phyloP scores from a whole-genome alignment of 2,329 filamentous ascomycete species.

The Stenocarpella maydis region DNA sequence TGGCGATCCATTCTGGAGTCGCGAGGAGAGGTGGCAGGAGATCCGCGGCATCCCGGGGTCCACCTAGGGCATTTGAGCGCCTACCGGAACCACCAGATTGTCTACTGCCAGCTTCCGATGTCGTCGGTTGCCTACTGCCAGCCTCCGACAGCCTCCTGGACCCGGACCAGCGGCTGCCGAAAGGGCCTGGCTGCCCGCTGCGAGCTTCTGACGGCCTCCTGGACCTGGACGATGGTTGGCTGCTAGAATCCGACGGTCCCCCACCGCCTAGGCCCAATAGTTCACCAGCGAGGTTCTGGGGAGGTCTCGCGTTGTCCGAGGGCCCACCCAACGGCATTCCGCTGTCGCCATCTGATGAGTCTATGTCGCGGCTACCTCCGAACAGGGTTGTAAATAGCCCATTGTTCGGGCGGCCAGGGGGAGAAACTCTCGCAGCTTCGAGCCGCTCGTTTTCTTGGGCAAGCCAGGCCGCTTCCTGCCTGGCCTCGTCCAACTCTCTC shows the following conservation, averaged over 20 bases:
- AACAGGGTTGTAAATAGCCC: neutral
- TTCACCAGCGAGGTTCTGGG: neutral
- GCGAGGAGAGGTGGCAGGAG: neutral
- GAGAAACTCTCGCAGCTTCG: neutral
- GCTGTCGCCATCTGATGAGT: neutral
- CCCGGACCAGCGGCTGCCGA: too few relatives aligned
- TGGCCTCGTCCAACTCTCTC: neutral
- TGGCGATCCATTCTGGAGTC: conserved; percentile 20
- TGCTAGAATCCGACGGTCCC: neutral
- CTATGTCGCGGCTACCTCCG: neutral
- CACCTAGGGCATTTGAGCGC: neutral
- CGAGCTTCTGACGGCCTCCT: neutral
- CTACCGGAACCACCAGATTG: neutral
- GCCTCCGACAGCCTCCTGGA: neutral
- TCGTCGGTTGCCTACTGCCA: neutral
- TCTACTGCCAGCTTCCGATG: neutral
- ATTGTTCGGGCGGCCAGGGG: neutral
- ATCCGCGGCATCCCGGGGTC: neutral
- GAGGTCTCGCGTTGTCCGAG: neutral
- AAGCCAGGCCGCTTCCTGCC: neutral
- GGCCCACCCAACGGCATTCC: neutral
- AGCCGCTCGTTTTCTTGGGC: neutral
- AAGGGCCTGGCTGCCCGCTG: neutral
- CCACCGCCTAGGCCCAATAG: neutral
- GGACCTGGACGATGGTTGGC: neutral